Conservation (phyloP, 1,139 yeast species). For the Zygosaccharomyces pseudobailii region DNA sequence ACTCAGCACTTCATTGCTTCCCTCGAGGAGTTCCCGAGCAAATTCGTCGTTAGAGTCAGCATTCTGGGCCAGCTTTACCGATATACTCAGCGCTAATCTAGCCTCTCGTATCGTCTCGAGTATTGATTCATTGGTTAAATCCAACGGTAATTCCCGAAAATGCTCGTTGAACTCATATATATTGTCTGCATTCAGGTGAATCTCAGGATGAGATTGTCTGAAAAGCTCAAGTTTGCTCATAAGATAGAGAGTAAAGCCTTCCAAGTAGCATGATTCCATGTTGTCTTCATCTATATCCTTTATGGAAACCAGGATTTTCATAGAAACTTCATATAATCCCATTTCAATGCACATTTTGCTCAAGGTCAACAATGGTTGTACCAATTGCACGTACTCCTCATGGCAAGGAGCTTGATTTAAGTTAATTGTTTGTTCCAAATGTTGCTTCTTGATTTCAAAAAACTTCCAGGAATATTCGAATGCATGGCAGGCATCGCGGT, state of each 20-base stretch:
- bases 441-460: constrained; percentile 49
- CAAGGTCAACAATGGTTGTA: constrained; percentile 65
- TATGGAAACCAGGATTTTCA: constrained; percentile 54
- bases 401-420: constrained; percentile 39
- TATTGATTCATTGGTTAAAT: constrained; percentile 34
- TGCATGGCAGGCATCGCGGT: constrained; percentile 68
- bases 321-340: constrained; percentile 62
- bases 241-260: constrained; percentile 69
- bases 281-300: constrained; percentile 80
- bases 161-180: constrained; percentile 40
- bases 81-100: constrained; percentile 52
- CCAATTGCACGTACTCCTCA: constrained; percentile 55
- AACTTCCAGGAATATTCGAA: constrained; percentile 69
- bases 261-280: constrained; percentile 74
- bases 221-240: constrained; percentile 44
- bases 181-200: constrained; percentile 26
- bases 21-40: constrained; percentile 52
- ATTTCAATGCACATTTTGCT: constrained; percentile 74
- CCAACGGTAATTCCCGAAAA: constrained; percentile 46
- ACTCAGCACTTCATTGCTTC: constrained; percentile 45
- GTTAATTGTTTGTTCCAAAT: constrained; percentile 44
- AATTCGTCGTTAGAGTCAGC: constrained; percentile 41
- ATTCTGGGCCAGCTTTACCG: constrained; percentile 40
- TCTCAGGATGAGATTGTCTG: constrained; percentile 21
- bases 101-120: constrained; percentile 42